These are phyloP conservation scores for Coniosporium apollinis DNA, from an alignment of 495 filamentous ascomycete species.

Conservation along the genomic window DNA sequence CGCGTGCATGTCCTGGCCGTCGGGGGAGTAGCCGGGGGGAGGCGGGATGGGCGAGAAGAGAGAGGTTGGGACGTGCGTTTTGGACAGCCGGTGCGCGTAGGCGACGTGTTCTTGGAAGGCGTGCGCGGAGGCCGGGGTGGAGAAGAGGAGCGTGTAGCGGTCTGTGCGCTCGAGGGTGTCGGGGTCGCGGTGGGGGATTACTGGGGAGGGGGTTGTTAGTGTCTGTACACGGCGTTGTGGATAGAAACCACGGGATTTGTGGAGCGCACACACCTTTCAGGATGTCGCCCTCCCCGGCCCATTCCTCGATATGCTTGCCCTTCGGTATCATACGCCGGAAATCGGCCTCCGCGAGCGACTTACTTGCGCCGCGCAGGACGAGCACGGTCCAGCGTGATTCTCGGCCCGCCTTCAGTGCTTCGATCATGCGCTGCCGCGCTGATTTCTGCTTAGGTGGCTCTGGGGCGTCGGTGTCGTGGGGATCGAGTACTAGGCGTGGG, in stretches of 20 bases:
- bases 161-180: constrained; percentile 33
- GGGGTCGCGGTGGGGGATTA: constrained; percentile 36
- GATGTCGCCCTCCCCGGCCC: constrained; percentile 36
- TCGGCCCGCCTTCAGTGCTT: not conserved
- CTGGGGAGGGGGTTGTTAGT: too few relatives aligned
- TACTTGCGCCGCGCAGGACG: constrained; percentile 32
- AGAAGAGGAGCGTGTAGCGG: constrained; percentile 47
- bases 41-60: constrained; percentile 16
- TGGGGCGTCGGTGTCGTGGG: not conserved
- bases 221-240: too few relatives aligned
- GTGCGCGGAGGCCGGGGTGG: constrained; percentile 32
- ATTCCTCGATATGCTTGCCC: constrained; percentile 44
- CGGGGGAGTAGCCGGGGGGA: constrained; percentile 20
- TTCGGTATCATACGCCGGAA: constrained; percentile 43
- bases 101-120: constrained; percentile 34
- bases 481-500: constrained; percentile 18
- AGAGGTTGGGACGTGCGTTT: constrained; percentile 17
- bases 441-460: too few relatives aligned
- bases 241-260: too few relatives aligned
- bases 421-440: too few relatives aligned
- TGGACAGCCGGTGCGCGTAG: constrained; percentile 29
- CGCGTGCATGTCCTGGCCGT: constrained; percentile 30
- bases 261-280: constrained; percentile 17
- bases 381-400: constrained; percentile 27
- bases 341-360: constrained; percentile 40